phyloP scores from a whole-genome alignment of 2,329 filamentous ascomycete species.

The Huntiella abstrusa region DNA sequence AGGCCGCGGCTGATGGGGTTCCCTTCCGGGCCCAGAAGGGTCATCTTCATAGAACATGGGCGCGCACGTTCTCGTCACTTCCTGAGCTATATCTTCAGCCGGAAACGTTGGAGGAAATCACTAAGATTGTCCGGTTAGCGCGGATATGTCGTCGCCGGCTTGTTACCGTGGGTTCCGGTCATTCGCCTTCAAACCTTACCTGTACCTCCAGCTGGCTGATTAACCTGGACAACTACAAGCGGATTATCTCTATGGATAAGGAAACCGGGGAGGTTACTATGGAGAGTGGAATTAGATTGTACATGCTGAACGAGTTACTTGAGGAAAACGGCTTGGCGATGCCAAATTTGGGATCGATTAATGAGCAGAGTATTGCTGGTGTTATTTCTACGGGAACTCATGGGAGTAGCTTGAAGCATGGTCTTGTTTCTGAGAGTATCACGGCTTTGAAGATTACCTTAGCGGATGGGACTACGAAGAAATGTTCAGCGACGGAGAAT shows the following conservation, averaged over 20 bases:
- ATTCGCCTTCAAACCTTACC: constrained; percentile 82
- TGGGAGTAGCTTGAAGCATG: constrained; percentile 68
- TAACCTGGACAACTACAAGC: constrained; percentile 70
- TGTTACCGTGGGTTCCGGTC: constrained; percentile 72
- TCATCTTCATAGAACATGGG: constrained; percentile 83
- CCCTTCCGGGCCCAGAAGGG: constrained; percentile 57
- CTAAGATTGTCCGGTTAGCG: constrained; percentile 66
- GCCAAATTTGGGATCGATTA: constrained; percentile 86
- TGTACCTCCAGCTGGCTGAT: constrained; percentile 89
- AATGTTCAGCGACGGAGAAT: constrained; percentile 51
- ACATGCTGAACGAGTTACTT: constrained; percentile 52
- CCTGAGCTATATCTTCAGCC: constrained; percentile 88
- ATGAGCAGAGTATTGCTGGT: constrained; percentile 80
- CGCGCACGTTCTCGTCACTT: constrained; percentile 70
- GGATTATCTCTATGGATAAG: constrained; percentile 50
- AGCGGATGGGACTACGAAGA: constrained; percentile 54
- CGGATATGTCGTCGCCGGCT: constrained; percentile 63
- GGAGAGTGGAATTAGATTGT: constrained; percentile 75
- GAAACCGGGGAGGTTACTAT: constrained; percentile 51
- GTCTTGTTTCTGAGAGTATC: constrained; percentile 65
- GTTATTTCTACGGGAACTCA: constrained; percentile 89
- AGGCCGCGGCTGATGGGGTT: constrained; percentile 19
- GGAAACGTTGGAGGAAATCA: constrained; percentile 57
- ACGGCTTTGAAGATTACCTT: constrained; percentile 60
- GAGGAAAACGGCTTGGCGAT: constrained; percentile 63